A percentile compares a stretch with the other conserved stretches of the same genome.
These are phyloP conservation scores for Alternaria conjuncta DNA, from an alignment of 2,329 filamentous ascomycete genomes.

Conservation along the genomic window DNA sequence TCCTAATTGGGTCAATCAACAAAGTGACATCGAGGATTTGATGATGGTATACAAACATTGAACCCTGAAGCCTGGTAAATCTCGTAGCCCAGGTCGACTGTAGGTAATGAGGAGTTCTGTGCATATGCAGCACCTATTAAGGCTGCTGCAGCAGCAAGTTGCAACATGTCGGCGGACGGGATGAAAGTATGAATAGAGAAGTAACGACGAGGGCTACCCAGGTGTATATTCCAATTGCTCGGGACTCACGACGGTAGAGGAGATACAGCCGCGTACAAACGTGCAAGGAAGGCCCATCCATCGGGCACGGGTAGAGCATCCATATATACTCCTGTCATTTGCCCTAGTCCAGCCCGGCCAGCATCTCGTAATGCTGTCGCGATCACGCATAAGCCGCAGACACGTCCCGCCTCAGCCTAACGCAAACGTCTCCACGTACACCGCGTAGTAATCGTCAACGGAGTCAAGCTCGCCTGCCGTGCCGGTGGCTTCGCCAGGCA, in stretches of 20 bases:
- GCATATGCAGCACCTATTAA: slow-evolving; percentile 31
- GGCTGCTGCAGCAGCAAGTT: slow-evolving; percentile 25
- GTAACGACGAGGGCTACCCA: neutral
- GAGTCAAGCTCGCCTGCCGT: neutral
- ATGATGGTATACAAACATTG: slow-evolving; percentile 46
- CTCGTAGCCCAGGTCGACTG: slow-evolving; percentile 62
- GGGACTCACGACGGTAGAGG: neutral
- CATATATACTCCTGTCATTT: slow-evolving; percentile 1
- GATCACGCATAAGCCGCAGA: neutral
- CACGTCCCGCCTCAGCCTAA: neutral
- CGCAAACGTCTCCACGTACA: neutral
- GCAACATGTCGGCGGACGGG: slow-evolving; percentile 25
- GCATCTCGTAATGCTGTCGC: slow-evolving; percentile 1
- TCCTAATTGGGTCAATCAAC: slow-evolving; percentile 31
- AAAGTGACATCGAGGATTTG: neutral
- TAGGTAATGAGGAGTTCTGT: slow-evolving; percentile 46
- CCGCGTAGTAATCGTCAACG: neutral
- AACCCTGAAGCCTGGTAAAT: slow-evolving; percentile 56
- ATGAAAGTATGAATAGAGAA: neutral
- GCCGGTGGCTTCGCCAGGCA: neutral
- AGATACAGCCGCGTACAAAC: neutral
- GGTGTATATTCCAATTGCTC: neutral
- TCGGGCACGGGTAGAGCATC: neutral
- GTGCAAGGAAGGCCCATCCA: neutral
- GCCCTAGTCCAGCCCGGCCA: neutral